These are phyloP conservation scores for Apiospora pterosperma DNA, from an alignment of 2,329 filamentous ascomycete genomes.

Conservation along the genomic window DNA sequence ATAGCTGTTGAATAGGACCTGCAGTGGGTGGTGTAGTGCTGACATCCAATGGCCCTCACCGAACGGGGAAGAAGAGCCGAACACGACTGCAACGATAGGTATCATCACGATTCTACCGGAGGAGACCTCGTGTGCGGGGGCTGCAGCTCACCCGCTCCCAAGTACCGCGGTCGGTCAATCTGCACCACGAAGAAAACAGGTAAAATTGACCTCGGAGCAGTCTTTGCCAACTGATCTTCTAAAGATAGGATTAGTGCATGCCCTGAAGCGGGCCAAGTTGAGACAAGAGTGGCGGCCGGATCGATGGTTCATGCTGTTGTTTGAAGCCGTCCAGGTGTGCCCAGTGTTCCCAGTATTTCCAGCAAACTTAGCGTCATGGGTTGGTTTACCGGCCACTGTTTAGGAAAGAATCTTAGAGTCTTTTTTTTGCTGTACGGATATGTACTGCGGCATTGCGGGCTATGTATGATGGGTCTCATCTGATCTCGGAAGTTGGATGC, in stretches of 20 bases:
- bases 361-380: not conserved
- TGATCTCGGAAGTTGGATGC: not conserved
- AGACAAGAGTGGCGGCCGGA: not conserved
- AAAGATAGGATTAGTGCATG: not conserved
- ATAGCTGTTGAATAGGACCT: not conserved
- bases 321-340: not conserved
- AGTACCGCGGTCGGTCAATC: not conserved
- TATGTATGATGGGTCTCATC: not conserved
- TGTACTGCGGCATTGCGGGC: not conserved
- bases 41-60: not conserved
- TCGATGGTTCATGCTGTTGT: not conserved
- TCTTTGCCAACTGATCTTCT: not conserved
- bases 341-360: not conserved
- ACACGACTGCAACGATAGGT: not conserved
- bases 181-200: not conserved
- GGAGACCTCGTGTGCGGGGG: not conserved
- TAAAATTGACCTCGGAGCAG: too few species aligned
- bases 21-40: not conserved
- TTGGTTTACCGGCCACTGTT: not conserved
- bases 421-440: not conserved
- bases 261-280: not conserved
- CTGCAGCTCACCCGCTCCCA: not conserved
- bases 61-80: not conserved
- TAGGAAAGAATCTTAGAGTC: not conserved
- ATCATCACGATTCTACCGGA: not conserved